Percentiles rank a stretch among this genome's conserved stretches.
Conservation (phyloP, 305 asterid genomes). For the Lippia alba region DNA sequence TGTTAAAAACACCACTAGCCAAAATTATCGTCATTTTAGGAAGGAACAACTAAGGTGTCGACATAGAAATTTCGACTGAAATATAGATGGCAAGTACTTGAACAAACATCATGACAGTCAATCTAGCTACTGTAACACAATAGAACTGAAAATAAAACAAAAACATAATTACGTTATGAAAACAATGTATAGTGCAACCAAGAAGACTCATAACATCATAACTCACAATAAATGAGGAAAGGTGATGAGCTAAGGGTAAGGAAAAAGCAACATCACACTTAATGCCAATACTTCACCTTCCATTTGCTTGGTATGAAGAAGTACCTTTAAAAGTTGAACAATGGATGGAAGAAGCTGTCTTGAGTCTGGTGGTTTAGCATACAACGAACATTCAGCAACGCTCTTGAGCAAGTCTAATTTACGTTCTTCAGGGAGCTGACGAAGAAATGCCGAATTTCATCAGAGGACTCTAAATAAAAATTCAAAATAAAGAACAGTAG, state of each 20-base stretch:
- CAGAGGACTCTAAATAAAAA: constrained; percentile 31
- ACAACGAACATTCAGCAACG: constrained; percentile 85
- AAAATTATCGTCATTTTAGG: not conserved
- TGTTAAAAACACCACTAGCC: no score
- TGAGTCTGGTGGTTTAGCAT: constrained; percentile 83
- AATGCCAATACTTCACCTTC: constrained; percentile 4
- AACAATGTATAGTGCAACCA: constrained; percentile 4
- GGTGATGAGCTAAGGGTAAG: not conserved
- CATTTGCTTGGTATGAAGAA: constrained; percentile 22
- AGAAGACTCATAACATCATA: constrained; percentile 15
- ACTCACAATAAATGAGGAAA: not conserved
- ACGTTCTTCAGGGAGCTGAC: constrained; percentile 80
- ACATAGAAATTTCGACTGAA: not conserved
- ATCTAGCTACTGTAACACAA: not conserved
- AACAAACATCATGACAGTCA: constrained; percentile 7
- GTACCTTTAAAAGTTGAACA: constrained; percentile 91
- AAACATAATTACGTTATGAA: constrained; percentile 22
- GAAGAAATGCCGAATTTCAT: constrained; percentile 28
- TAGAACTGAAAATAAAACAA: constrained; percentile 18
- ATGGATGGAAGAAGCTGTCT: constrained; percentile 83
- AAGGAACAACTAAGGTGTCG: not conserved
- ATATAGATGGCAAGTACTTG: not conserved
- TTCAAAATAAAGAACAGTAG: constrained; percentile 11
- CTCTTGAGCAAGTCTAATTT: constrained; percentile 82
- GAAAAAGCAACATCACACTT: constrained; percentile 21